phyloP scores from a whole-genome alignment of 192 early-diverging fungal genomes.

The Obelidium mucronatum region DNA sequence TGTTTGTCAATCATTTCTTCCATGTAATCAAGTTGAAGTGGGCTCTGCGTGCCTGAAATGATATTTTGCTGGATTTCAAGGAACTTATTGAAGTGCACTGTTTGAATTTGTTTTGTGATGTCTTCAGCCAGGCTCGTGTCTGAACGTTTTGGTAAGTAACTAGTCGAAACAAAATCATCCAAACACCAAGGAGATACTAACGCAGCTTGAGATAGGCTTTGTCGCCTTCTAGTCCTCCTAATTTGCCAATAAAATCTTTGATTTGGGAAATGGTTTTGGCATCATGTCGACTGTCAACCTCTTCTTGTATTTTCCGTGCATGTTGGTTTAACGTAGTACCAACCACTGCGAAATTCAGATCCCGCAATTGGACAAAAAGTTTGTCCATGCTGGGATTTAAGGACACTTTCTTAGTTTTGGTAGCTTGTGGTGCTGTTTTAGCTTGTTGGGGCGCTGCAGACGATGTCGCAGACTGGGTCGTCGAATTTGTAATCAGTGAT shows the following conservation, averaged over 20 bases:
- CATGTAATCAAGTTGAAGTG: slow-evolving; percentile 78
- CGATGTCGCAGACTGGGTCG: too few species aligned
- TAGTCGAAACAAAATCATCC: too few species aligned
- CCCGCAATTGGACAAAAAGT: slow-evolving; percentile 81
- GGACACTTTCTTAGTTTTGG: slow-evolving; percentile 69
- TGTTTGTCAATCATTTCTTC: slow-evolving; percentile 88
- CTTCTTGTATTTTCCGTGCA: slow-evolving; percentile 83
- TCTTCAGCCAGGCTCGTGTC: slow-evolving; percentile 85
- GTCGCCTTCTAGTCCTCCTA: slow-evolving; percentile 83
- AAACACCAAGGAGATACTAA: slow-evolving; percentile 51
- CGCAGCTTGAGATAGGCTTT: slow-evolving; percentile 83
- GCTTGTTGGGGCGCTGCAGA: background rate
- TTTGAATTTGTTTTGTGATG: slow-evolving; percentile 78
- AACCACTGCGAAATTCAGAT: slow-evolving; percentile 92
- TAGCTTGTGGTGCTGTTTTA: background rate
- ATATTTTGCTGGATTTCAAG: slow-evolving; percentile 94
- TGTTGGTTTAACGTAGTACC: slow-evolving; percentile 82
- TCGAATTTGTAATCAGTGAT: slow-evolving; percentile 1
- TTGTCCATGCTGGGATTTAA: slow-evolving; percentile 79
- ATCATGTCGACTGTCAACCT: slow-evolving; percentile 89
- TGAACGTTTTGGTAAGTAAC: too few species aligned
- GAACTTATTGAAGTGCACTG: slow-evolving; percentile 80
- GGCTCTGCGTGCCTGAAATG: slow-evolving; percentile 73
- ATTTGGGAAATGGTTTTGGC: slow-evolving; percentile 92
- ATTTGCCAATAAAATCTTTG: slow-evolving; percentile 89